These are phyloP conservation scores for Discostella stelligeroides DNA, from an alignment of 108 stramenopile species.

Conservation along the genomic window DNA sequence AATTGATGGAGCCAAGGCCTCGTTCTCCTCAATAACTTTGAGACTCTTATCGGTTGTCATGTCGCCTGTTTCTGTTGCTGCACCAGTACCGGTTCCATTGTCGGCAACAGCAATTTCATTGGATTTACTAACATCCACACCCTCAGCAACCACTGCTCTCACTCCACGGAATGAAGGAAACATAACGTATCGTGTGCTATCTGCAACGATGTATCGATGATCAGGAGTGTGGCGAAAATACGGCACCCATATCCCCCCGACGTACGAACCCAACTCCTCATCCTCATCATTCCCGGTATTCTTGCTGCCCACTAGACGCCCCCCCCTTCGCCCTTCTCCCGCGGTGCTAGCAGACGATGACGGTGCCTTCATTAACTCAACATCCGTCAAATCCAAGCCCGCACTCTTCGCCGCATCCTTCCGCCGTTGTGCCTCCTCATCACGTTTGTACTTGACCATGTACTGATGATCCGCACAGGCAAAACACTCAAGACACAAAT, in stretches of 20 bases:
- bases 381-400: background rate
- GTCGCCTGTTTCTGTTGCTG: slow-evolving; percentile 4
- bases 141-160: background rate
- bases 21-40: background rate
- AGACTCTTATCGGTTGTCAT: background rate
- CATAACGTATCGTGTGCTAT: slow-evolving; percentile 77
- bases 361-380: background rate
- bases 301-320: background rate
- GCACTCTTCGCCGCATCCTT: slow-evolving; percentile 13
- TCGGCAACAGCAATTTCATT: background rate
- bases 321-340: slow-evolving; percentile 13
- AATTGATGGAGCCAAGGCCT: background rate
- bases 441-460: slow-evolving; percentile 34
- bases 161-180: slow-evolving; percentile 63
- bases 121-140: background rate
- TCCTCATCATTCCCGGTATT: slow-evolving; percentile 16
- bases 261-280: slow-evolving; percentile 48
- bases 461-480: slow-evolving; percentile 60
- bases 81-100: background rate
- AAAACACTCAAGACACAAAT: slow-evolving; percentile 89
- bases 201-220: slow-evolving; percentile 84
- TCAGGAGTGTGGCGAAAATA: slow-evolving; percentile 57
- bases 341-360: background rate
- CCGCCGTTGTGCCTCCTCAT: slow-evolving; percentile 33
- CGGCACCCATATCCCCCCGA: slow-evolving; percentile 42